Evolutionary conservation across 73 alveolate species (phyloP).

Genomic region (Breviolum minutum): DNA sequence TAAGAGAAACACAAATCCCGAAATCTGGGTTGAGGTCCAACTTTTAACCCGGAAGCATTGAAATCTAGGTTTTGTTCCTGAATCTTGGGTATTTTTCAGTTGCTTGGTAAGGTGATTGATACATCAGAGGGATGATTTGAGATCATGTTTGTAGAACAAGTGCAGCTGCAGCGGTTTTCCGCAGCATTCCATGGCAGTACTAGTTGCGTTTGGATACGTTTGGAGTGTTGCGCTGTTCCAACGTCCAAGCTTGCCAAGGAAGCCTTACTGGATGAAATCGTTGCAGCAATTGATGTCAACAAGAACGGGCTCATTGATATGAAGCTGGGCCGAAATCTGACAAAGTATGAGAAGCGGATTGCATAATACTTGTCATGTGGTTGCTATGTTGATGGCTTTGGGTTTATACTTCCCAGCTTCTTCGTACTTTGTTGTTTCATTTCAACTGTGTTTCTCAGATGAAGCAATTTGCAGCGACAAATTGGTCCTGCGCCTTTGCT

Average conservation of each 20-base stretch:
- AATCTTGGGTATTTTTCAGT: not conserved
- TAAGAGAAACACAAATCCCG: not conserved
- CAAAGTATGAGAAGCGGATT: not conserved
- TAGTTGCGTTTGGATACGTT: not conserved
- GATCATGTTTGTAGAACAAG: not conserved
- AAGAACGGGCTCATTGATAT: constrained; percentile 44
- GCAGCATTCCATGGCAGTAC: not conserved
- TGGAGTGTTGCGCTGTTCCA: not conserved
- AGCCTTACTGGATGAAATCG: constrained; percentile 39
- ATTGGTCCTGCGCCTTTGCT: not conserved
- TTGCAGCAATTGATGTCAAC: constrained; percentile 70
- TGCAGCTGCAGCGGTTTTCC: not conserved
- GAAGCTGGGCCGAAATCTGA: not conserved
- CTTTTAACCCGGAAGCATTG: not conserved
- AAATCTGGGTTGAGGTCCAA: not conserved
- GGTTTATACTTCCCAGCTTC: not conserved
- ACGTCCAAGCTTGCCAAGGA: not conserved
- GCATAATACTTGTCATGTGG: not conserved
- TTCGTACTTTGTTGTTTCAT: not conserved
- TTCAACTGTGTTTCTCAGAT: not conserved
- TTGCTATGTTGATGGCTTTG: not conserved
- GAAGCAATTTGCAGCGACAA: too few species aligned
- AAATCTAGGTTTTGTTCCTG: not conserved
- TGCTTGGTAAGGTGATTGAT: too few species aligned
- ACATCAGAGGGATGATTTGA: too few species aligned